Evolutionary conservation across 169 alveolate genomes (phyloP), one percentile per base, ranked within the genome.

Genomic region (Plasmodium gonderi): DNA sequence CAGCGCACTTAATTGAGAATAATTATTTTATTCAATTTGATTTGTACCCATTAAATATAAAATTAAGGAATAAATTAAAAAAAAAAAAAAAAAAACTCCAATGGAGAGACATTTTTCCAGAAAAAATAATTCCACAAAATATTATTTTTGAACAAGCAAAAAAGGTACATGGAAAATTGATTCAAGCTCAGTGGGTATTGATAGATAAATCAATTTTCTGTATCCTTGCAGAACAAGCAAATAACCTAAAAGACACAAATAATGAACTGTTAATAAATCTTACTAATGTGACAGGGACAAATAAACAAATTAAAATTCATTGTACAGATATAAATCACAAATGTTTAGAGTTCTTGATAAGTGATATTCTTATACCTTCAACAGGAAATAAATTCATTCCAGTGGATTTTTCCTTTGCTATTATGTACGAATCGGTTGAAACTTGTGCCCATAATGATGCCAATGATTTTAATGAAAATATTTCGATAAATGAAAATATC

Each of bases 161-260:
- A 29, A 87, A 87, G 36, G 79, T 87, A 8, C 93, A 87, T 47
- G 80, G 20, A 42, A 87, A 54, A 44, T 64, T 87, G 79, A 75
- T 85, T 29, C 20, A 64, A 40, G 93, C 93, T 5, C 93, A 87
- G 47, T 87, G 93, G 93, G 80, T 87, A 54, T 45, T 87, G 33
- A 87, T 87, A 75, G 93, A 87, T 60, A 87, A 87, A 76, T 87
- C 93, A 11, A 87, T 87, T 54, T 87, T 87, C 72, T 87, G 72
- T 44, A 87, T 87, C 51, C 68, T 87, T 7, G 93, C 93, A 29
- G 93, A 87, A 76, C 93, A 87, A 60, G 80, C 89, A 33, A 87
- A 87, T 76, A 87, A 87, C 47, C 68, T 87, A 65, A 87, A 87
- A 42, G 93, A 87, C 51, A 87, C 31, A 75, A 87, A 87, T 87